These are phyloP conservation scores for Magnaporthiopsis poae DNA, from an alignment of 2,329 filamentous ascomycete genomes.

Conservation along the genomic window DNA sequence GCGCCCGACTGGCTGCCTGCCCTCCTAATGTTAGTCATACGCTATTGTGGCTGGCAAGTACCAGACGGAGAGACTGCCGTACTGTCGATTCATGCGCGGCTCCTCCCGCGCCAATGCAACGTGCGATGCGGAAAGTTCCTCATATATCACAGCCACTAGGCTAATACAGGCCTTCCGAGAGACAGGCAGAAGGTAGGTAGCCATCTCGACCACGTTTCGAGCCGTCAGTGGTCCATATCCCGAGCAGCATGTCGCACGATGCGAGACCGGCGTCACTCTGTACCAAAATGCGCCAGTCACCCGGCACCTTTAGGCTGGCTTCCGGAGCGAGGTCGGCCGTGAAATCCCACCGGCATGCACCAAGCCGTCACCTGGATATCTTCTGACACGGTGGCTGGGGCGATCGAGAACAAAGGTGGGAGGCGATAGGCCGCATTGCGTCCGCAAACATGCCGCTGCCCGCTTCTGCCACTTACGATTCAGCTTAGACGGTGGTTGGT, in stretches of 20 bases:
- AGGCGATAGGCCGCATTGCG: background rate
- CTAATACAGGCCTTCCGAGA: background rate
- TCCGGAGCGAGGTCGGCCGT: background rate
- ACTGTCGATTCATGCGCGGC: background rate
- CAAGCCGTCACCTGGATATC: background rate
- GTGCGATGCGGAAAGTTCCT: too few relatives aligned
- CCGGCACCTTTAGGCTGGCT: background rate
- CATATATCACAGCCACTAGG: background rate
- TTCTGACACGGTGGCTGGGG: background rate
- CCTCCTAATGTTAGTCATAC: background rate
- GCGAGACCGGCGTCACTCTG: background rate
- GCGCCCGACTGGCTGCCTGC: background rate
- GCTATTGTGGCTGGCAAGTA: background rate
- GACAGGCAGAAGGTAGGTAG: background rate
- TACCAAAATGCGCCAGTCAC: background rate
- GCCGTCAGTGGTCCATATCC: background rate
- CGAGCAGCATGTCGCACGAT: background rate
- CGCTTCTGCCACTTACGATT: too few relatives aligned
- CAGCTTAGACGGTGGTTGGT: too few relatives aligned
- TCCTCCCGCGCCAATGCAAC: background rate
- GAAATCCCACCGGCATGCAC: background rate
- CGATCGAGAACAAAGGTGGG: background rate
- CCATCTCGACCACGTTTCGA: background rate
- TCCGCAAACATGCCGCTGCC: too few relatives aligned
- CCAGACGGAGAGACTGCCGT: background rate